A percentile compares a stretch with the other conserved stretches of the same genome.
These are phyloP conservation scores for Sporobolus alterniflorus DNA, from an alignment of 202 grass and related monocot genomes.

Conservation along the genomic window DNA sequence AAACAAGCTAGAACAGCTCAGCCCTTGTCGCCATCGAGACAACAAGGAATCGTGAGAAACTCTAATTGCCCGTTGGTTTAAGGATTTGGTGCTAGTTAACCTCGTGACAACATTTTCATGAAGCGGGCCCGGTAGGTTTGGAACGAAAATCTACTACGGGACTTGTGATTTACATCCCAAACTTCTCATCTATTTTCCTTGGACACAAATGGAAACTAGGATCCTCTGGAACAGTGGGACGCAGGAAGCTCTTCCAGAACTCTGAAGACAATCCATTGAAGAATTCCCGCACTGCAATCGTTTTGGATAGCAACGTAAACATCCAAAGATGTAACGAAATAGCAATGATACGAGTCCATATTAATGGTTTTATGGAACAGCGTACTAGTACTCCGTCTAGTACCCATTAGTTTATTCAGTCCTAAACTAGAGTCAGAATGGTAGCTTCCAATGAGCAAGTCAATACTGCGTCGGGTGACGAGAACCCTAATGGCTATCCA, in stretches of 20 bases:
- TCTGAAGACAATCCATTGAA: neutral
- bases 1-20: neutral
- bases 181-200: no score
- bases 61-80: no score
- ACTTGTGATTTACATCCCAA: no score
- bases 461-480: neutral
- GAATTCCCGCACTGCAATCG: neutral
- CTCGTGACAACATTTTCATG: neutral
- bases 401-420: neutral
- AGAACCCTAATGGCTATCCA: conserved; percentile 9
- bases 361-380: neutral
- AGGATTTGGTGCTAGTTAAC: neutral
- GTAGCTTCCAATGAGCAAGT: conserved; percentile 13
- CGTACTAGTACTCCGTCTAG: neutral
- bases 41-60: neutral
- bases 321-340: neutral
- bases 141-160: neutral
- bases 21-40: neutral
- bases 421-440: neutral
- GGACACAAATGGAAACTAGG: no score
- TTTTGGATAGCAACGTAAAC: no score
- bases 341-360: neutral
- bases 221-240: neutral
- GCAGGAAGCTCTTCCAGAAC: neutral
- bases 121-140: neutral